A percentile compares a stretch with the other conserved stretches of the same genome.
Conservation (phyloP, 164 flowering plant genomes). For the Aristolochia californica region DNA sequence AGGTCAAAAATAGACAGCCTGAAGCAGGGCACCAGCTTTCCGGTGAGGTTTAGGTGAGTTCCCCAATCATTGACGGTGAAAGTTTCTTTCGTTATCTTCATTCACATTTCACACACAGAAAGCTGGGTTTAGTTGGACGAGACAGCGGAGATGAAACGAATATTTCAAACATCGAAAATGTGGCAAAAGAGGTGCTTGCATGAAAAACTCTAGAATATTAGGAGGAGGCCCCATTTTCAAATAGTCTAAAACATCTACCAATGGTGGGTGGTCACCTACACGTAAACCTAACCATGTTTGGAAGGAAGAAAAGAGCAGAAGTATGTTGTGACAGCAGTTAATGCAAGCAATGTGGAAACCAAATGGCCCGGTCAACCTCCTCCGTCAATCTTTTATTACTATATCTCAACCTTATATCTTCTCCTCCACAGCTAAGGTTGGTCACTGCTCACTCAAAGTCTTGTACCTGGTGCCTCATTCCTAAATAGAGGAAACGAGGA, state of each 20-base stretch:
- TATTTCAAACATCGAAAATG: background rate
- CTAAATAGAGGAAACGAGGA: too few species aligned
- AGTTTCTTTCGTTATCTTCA: too few species aligned
- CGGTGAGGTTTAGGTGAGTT: too few species aligned
- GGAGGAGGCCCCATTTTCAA: background rate
- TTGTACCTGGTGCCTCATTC: background rate
- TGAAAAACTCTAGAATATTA: too few species aligned
- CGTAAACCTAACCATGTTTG: slow-evolving; percentile 10
- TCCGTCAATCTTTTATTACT: background rate
- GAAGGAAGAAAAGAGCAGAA: slow-evolving; percentile 7
- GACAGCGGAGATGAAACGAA: too few species aligned
- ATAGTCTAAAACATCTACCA: background rate
- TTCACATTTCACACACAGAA: too few species aligned
- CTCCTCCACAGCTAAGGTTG: background rate
- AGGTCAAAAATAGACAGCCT: too few species aligned
- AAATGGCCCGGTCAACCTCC: slow-evolving; percentile 1
- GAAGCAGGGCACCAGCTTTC: too few species aligned
- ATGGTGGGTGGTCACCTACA: slow-evolving; percentile 17
- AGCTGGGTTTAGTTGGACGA: too few species aligned
- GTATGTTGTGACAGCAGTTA: slow-evolving; percentile 22
- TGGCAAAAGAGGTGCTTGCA: background rate
- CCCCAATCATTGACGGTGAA: too few species aligned
- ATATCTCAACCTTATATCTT: slow-evolving; percentile 22
- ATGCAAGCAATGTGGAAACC: slow-evolving; percentile 30
- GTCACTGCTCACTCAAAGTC: background rate